Conservation (phyloP, 371 early-diverging fungal genomes). For the Mortierella sp. region DNA sequence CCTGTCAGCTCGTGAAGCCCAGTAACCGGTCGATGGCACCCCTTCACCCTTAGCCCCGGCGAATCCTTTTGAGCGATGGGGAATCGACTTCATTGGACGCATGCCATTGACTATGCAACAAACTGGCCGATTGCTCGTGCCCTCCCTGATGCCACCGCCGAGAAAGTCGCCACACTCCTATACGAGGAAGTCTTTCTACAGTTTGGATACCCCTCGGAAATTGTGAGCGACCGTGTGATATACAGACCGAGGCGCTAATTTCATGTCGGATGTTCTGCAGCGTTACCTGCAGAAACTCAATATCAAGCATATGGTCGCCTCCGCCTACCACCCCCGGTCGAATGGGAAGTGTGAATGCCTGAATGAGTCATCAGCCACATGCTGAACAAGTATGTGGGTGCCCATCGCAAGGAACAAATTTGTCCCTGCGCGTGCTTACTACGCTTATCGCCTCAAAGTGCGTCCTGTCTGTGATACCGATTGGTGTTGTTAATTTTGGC, state of each 20-base stretch:
- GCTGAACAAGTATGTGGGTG: no score
- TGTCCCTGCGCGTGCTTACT: neutral
- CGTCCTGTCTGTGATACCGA: neutral
- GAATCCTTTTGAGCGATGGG: constrained; percentile 49
- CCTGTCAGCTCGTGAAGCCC: no score
- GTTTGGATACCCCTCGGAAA: constrained; percentile 49
- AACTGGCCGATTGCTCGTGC: constrained; percentile 62
- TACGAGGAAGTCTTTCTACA: constrained; percentile 54
- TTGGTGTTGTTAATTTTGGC: constrained; percentile 10
- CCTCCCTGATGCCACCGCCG: constrained; percentile 37
- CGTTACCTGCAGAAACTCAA: no score
- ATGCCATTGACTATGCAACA: constrained; percentile 61
- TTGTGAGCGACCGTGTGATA: no score
- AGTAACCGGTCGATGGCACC: no score
- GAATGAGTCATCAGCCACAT: neutral
- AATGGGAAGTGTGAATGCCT: no score
- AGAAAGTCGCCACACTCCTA: constrained; percentile 53
- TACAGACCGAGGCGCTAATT: no score
- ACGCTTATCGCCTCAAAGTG: constrained; percentile 11
- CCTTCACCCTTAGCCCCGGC: constrained; percentile 4
- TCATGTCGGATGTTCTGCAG: no score
- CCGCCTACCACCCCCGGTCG: no score
- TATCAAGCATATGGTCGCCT: no score
- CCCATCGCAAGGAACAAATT: neutral
- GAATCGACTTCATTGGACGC: constrained; percentile 61